These are phyloP conservation scores for Bipolaris oryzae DNA, from an alignment of 2,329 filamentous ascomycete genomes.

Conservation along the genomic window DNA sequence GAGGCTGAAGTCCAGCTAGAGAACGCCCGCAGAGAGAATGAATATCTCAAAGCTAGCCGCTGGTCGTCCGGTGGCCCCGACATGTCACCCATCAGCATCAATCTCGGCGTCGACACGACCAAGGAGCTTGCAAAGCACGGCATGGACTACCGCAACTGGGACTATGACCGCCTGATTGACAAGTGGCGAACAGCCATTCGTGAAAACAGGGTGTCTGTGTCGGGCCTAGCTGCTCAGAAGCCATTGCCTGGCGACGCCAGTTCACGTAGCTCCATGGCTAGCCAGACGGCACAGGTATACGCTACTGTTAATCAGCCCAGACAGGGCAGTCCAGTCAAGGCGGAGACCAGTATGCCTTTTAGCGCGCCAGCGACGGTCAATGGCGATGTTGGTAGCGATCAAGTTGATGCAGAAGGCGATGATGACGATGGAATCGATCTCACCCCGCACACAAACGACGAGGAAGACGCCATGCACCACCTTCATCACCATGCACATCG, in stretches of 20 bases:
- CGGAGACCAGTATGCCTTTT: conserved; percentile 32
- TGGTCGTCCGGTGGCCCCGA: conserved; percentile 37
- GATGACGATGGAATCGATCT: conserved; percentile 44
- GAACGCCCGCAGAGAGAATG: conserved; percentile 50
- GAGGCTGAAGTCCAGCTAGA: conserved; percentile 49
- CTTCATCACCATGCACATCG: conserved; percentile 19
- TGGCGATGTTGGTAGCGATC: conserved; percentile 36
- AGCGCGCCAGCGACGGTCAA: conserved; percentile 40
- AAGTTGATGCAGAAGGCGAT: conserved; percentile 46
- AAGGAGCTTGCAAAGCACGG: conserved; percentile 48
- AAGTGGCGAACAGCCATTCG: conserved; percentile 48
- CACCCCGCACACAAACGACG: conserved; percentile 35
- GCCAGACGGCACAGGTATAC: conserved; percentile 34
- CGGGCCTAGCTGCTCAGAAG: conserved; percentile 46
- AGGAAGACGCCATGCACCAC: conserved; percentile 28
- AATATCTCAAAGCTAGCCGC: conserved; percentile 47
- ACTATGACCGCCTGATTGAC: conserved; percentile 50
- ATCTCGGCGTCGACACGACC: conserved; percentile 45
- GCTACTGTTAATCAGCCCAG: conserved; percentile 21
- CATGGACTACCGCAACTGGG: conserved; percentile 49
- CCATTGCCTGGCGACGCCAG: conserved; percentile 32
- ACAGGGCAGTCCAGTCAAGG: conserved; percentile 28
- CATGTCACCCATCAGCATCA: conserved; percentile 44
- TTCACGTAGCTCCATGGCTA: conserved; percentile 40
- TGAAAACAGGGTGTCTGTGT: conserved; percentile 33